Conservation (phyloP, 768 basidiomycete species). For the Auriscalpium microsporum region DNA sequence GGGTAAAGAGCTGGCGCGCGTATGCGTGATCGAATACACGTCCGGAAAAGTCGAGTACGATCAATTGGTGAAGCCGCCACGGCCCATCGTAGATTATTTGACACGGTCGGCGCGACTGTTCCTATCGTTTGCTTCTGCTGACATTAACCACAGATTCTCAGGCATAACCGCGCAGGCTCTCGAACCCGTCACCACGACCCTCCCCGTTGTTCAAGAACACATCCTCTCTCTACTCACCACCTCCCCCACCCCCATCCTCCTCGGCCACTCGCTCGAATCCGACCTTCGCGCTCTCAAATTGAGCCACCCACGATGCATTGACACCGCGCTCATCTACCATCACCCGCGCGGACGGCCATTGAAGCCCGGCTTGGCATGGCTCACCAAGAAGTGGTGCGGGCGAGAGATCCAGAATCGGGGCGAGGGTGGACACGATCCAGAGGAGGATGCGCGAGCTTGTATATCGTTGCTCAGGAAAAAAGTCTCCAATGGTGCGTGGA, state of each 20-base stretch:
- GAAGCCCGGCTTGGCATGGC: constrained; percentile 95
- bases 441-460: constrained; percentile 89
- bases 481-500: constrained; percentile 46
- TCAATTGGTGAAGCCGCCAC: constrained; percentile 79
- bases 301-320: constrained; percentile 80
- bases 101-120: constrained; percentile 51
- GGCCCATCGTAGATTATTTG: constrained; percentile 85
- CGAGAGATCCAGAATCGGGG: constrained; percentile 83
- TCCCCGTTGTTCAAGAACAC: constrained; percentile 68
- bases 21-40: constrained; percentile 74
- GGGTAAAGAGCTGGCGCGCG: constrained; percentile 81
- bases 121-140: background rate
- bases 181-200: constrained; percentile 61
- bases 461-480: constrained; percentile 79
- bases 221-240: constrained; percentile 54
- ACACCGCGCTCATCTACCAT: constrained; percentile 84
- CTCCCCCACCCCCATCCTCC: constrained; percentile 62
- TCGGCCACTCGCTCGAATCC: constrained; percentile 94
- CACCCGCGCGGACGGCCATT: constrained; percentile 91
- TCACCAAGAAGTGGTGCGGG: constrained; percentile 88
- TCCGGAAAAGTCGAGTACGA: constrained; percentile 75
- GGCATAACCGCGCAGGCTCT: constrained; percentile 82
- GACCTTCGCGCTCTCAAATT: constrained; percentile 86
- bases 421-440: constrained; percentile 86
- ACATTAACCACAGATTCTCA: constrained; percentile 56